Evolutionary conservation across 2,329 filamentous ascomycete genomes (phyloP).

Genomic region (Monosporascus sp.): DNA sequence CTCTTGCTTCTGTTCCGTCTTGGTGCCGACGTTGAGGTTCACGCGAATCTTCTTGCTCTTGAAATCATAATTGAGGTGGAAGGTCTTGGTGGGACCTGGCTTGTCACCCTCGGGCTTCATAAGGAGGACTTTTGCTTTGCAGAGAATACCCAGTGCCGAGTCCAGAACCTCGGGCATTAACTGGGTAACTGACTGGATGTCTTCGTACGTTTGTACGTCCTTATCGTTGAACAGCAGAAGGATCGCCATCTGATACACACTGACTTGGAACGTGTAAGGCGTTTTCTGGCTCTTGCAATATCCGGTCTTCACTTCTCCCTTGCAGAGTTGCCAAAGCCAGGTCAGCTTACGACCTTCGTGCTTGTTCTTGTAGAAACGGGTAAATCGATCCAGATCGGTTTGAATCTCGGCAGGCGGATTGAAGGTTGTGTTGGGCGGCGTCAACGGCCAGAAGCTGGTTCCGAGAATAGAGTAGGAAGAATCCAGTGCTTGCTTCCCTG

Average conservation of each 20-base stretch:
- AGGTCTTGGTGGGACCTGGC: conserved; percentile 70
- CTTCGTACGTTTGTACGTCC: conserved; percentile 79
- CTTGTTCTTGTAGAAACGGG: conserved; percentile 90
- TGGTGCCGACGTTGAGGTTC: conserved; percentile 91
- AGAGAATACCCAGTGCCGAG: conserved; percentile 75
- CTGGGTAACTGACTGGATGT: conserved; percentile 76
- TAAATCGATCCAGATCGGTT: conserved; percentile 84
- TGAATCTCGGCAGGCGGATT: conserved; percentile 79
- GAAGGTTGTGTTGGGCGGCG: conserved; percentile 81
- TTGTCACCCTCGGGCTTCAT: conserved; percentile 69
- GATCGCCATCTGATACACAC: conserved; percentile 96
- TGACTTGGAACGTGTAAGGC: conserved; percentile 94
- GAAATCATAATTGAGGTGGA: conserved; percentile 87
- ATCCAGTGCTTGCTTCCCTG: conserved; percentile 69
- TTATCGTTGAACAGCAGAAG: conserved; percentile 90
- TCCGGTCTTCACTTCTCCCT: conserved; percentile 90
- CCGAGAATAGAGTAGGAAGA: conserved; percentile 89
- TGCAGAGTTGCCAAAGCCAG: conserved; percentile 98
- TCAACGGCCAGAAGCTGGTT: conserved; percentile 95
- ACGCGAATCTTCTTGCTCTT: conserved; percentile 98
- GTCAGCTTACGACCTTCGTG: conserved; percentile 94
- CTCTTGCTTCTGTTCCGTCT: conserved; percentile 94
- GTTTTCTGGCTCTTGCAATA: conserved; percentile 88
- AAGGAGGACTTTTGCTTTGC: conserved; percentile 87
- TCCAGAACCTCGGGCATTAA: conserved; percentile 80